These are phyloP conservation scores for Tilletia horrida DNA, from an alignment of 1,284 basidiomycete species.

Conservation along the genomic window DNA sequence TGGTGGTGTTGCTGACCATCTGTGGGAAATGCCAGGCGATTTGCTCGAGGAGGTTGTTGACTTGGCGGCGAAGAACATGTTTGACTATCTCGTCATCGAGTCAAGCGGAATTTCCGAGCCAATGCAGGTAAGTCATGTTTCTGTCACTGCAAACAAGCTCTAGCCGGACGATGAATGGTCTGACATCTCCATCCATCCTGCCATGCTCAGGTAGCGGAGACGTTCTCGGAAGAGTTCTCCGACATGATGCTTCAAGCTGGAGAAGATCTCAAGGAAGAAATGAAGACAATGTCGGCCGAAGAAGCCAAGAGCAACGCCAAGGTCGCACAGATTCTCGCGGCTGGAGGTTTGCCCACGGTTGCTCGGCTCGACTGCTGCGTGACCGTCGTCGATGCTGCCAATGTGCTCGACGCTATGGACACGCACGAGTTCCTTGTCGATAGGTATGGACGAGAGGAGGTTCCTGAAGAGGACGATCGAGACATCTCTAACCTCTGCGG, in stretches of 20 bases:
- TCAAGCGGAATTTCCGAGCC: slow-evolving; percentile 59
- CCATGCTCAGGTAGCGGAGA: slow-evolving; percentile 54
- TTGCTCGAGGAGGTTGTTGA: slow-evolving; percentile 59
- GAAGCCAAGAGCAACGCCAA: slow-evolving; percentile 40
- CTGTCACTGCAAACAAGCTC: no score
- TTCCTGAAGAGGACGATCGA: slow-evolving; percentile 57
- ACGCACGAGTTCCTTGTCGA: slow-evolving; percentile 59
- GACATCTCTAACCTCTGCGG: slow-evolving; percentile 59
- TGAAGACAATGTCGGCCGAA: slow-evolving; percentile 35
- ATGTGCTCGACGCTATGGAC: slow-evolving; percentile 57
- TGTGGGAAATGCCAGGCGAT: slow-evolving; percentile 49
- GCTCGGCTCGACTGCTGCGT: slow-evolving; percentile 47
- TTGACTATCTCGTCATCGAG: slow-evolving; percentile 59
- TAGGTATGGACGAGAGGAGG: slow-evolving; percentile 43
- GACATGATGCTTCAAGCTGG: slow-evolving; percentile 52
- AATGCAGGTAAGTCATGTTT: slow-evolving; percentile 50
- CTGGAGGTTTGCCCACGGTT: slow-evolving; percentile 57
- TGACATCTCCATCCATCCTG: slow-evolving; percentile 11
- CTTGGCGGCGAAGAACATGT: slow-evolving; percentile 54
- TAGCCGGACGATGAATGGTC: no score
- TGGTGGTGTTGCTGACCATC: not conserved
- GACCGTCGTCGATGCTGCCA: slow-evolving; percentile 43
- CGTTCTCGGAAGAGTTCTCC: slow-evolving; percentile 55
- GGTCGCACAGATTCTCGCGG: slow-evolving; percentile 56
- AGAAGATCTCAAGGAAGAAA: slow-evolving; percentile 39